Base-by-base conservation (phyloP, 345 rosid species). In the Toxicodendron radicans region DNA sequence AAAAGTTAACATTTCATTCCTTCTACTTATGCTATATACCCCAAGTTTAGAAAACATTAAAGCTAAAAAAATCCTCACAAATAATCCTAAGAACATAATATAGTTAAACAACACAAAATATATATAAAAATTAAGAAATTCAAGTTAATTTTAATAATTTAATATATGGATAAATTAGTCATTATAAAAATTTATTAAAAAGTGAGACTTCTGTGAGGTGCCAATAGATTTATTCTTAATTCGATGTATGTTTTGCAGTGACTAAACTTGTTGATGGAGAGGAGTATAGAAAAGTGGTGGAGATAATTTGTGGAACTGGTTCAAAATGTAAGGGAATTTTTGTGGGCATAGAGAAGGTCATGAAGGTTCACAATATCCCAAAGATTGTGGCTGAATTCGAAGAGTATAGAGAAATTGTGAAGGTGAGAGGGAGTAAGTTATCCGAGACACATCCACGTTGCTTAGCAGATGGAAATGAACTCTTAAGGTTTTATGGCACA, bases 391-490 rank as follows among this genome's bases (percentile, higher is more conserved):
- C 87, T 60, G 80, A 75, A 46, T 93, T 91, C 53, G 97, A 91
- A 69, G 86, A 87, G 53, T 81, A 87, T 54, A 84, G 97, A 77
- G 92, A 86, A 61, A 60, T 76, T 51, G 92, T 89, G 32, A 93
- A 85, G 59, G 76, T 79, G 33, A 79, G 83, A 75, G 91, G 93
- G 2, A 86, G 66, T 80, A 91, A 84, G 78, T 78, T 80, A 32
- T 32, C 81, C 2, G 84, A 82, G 74, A 83, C 81, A 71, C 89
- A 93, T 58, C 81, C 93, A 16, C 93, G 98, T 0, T 87, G 90
- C 75, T 61, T 84, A 49, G 98, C 94, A 0, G 98, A 91, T 72
- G 98, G 97, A 14, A 93, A 91, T 46, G 94, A 87, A 84, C 83
- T 91, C 7, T 79, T 89, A 60, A 86, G 93, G 35, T 93, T 91